These are phyloP conservation scores for Phlegmacium glaucopus DNA, from an alignment of 768 basidiomycete genomes.

Conservation along the genomic window DNA sequence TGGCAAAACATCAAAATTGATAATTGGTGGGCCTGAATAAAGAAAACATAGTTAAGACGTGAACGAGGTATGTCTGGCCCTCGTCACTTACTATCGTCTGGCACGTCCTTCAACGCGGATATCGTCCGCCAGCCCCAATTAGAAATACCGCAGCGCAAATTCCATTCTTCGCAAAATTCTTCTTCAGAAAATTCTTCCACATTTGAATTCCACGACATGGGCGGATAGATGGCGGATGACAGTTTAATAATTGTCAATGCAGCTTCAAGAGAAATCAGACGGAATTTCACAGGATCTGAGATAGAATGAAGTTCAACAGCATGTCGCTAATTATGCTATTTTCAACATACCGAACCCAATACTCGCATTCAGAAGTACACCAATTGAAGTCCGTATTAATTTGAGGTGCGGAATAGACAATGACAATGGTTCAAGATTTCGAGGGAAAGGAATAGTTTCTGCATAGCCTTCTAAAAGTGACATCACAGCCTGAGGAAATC, in stretches of 20 bases:
- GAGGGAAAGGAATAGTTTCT: slow-evolving; percentile 37
- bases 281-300: slow-evolving; percentile 67
- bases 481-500: slow-evolving; percentile 64
- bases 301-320: slow-evolving; percentile 1
- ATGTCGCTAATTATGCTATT: background rate
- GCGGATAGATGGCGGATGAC: slow-evolving; percentile 68
- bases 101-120: slow-evolving; percentile 68
- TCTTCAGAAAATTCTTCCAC: slow-evolving; percentile 15
- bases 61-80: background rate
- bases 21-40: slow-evolving; percentile 48
- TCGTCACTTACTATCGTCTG: slow-evolving; percentile 57
- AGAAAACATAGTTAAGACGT: background rate
- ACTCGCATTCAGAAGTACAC: slow-evolving; percentile 74
- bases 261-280: slow-evolving; percentile 66
- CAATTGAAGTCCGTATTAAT: slow-evolving; percentile 73
- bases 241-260: slow-evolving; percentile 66
- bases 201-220: slow-evolving; percentile 54
- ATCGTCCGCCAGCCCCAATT: slow-evolving; percentile 79
- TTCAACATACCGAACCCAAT: slow-evolving; percentile 63
- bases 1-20: slow-evolving; percentile 62
- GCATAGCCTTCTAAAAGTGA: slow-evolving; percentile 69
- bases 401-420: slow-evolving; percentile 63
- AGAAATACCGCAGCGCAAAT: slow-evolving; percentile 57
- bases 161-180: slow-evolving; percentile 57
- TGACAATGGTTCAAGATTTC: slow-evolving; percentile 38